Conservation (phyloP, 441 rosid genomes). For the Croton setiger region DNA sequence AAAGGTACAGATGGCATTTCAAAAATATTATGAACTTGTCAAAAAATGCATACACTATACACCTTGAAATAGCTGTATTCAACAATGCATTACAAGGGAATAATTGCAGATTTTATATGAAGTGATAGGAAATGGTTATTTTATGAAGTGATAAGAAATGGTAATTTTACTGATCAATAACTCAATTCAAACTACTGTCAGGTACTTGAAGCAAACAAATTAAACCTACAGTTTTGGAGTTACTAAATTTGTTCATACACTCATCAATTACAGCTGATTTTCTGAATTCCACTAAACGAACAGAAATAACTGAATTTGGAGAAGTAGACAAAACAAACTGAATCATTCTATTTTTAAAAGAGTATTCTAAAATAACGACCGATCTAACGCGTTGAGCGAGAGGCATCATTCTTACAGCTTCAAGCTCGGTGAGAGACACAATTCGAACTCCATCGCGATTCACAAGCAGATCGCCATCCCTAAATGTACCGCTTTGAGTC, state of each 20-base stretch:
- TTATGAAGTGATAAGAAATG: background rate
- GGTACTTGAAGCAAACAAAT: background rate
- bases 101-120: background rate
- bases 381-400: background rate
- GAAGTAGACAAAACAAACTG: no score
- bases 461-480: conserved; percentile 90
- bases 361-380: background rate
- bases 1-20: background rate
- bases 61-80: background rate
- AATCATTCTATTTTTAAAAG: no score
- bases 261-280: no score
- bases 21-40: background rate
- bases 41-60: background rate
- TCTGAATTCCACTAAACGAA: no score
- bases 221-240: background rate
- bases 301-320: background rate
- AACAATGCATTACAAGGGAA: background rate
- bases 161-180: background rate
- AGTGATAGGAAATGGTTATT: background rate
- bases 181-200: background rate
- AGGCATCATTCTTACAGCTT: conserved; percentile 69
- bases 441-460: conserved; percentile 87
- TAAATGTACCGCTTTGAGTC: conserved; percentile 84
- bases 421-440: conserved; percentile 47
- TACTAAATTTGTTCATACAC: background rate